phyloP scores from a whole-genome alignment of 305 asterid species.

The Fraxinus nigra region DNA sequence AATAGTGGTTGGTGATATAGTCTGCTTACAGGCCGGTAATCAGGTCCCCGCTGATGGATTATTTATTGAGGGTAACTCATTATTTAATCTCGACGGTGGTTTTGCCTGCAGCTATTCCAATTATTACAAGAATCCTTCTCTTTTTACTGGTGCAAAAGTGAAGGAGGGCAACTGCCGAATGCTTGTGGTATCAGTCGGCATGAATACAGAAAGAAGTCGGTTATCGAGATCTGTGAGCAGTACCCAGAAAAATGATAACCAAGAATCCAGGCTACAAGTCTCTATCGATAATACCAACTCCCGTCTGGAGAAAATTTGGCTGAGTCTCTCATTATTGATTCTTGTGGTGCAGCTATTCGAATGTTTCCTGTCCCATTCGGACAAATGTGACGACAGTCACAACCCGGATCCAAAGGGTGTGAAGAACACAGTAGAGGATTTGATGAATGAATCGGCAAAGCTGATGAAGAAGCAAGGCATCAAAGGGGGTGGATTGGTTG shows the following conservation, averaged over 20 bases:
- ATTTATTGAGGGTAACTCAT: constrained; percentile 14
- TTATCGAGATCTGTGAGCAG: constrained; percentile 1
- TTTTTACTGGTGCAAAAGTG: constrained; percentile 27
- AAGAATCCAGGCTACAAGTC: constrained; percentile 17
- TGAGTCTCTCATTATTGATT: constrained; percentile 31
- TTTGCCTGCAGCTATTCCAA: background rate
- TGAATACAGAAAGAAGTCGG: constrained; percentile 35
- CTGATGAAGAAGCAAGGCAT: constrained; percentile 26
- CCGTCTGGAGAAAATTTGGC: constrained; percentile 33
- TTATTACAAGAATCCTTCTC: background rate
- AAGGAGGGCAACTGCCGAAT: constrained; percentile 25
- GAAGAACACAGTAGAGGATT: constrained; percentile 36
- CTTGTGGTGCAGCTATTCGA: constrained; percentile 32
- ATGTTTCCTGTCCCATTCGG: constrained; percentile 23
- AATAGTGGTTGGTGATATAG: constrained; percentile 41
- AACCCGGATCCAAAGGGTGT: constrained; percentile 6
- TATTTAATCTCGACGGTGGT: constrained; percentile 20
- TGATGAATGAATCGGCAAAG: constrained; percentile 33
- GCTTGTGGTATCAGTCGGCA: constrained; percentile 41
- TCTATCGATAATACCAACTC: constrained; percentile 27
- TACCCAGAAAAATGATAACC: background rate
- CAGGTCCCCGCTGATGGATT: constrained; percentile 46
- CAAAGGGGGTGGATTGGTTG: constrained; percentile 28
- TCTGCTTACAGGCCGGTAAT: constrained; percentile 27
- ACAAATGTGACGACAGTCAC: background rate